Conservation (phyloP, 495 filamentous ascomycete species). For the Symbiotaphrina buchneri region DNA sequence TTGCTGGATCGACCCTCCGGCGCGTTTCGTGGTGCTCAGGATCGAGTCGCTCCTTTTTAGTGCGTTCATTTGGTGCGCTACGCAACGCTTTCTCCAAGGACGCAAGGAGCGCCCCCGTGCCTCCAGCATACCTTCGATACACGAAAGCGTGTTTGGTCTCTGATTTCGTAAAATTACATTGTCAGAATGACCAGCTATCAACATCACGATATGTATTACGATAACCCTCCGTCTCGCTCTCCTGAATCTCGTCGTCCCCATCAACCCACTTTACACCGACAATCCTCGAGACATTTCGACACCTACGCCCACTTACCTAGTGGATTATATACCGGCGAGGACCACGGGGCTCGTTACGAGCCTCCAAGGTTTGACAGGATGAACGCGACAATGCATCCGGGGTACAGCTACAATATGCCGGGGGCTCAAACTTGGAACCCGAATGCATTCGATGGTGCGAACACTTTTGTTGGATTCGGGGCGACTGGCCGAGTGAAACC, state of each 20-base stretch:
- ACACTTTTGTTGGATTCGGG: constrained; percentile 1
- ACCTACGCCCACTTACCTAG: constrained; percentile 35
- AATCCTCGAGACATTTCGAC: constrained; percentile 47
- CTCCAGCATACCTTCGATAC: too few species aligned
- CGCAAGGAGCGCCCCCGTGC: too few species aligned
- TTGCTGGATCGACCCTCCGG: too few species aligned
- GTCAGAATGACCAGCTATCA: constrained; percentile 13
- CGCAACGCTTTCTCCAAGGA: too few species aligned
- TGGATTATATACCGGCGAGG: constrained; percentile 34
- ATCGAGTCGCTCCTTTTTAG: too few species aligned
- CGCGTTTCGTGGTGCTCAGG: too few species aligned
- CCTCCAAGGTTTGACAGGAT: constrained; percentile 34
- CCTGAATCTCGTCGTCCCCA: constrained; percentile 38
- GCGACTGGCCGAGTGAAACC: constrained; percentile 4
- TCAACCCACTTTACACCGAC: constrained; percentile 39
- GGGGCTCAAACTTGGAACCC: constrained; percentile 48
- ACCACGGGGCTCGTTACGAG: constrained; percentile 36
- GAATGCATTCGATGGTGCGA: constrained; percentile 16
- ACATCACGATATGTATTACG: constrained; percentile 38
- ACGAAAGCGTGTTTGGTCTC: too few species aligned
- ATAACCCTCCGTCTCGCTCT: constrained; percentile 28
- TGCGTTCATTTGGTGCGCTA: too few species aligned
- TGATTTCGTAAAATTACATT: not conserved
- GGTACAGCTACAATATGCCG: constrained; percentile 35
- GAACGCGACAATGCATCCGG: constrained; percentile 27